Conservation (phyloP, 345 rosid genomes). For the Eucalyptus leucophloia region DNA sequence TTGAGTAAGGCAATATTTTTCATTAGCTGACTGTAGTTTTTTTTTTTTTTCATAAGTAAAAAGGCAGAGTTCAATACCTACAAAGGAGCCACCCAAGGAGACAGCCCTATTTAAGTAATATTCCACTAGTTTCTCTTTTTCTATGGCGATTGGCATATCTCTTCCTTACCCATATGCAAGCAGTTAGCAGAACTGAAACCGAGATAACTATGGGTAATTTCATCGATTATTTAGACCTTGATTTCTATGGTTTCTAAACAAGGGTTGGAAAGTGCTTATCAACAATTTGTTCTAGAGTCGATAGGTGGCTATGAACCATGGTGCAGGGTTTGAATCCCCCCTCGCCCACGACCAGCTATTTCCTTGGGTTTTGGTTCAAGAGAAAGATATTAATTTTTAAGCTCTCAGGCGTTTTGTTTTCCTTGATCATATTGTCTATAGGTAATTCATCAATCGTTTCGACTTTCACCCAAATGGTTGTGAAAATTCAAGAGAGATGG, state of each 20-base stretch:
- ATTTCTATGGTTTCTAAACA: background rate
- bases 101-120: background rate
- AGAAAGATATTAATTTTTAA: background rate
- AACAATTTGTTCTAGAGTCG: background rate
- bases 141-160: background rate
- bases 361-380: background rate
- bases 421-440: background rate
- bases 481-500: no score
- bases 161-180: background rate
- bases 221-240: background rate
- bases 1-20: background rate
- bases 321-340: no score
- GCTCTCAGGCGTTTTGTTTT: background rate
- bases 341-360: no score
- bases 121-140: background rate
- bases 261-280: background rate
- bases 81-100: background rate
- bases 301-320: background rate
- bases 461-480: background rate
- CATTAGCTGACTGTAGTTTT: background rate
- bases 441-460: background rate
- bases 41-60: no score
- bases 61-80: background rate
- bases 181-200: background rate
- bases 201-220: background rate